Evolutionary conservation across 768 basidiomycete species (phyloP).

Genomic region (Sarcomyxa edulis): DNA sequence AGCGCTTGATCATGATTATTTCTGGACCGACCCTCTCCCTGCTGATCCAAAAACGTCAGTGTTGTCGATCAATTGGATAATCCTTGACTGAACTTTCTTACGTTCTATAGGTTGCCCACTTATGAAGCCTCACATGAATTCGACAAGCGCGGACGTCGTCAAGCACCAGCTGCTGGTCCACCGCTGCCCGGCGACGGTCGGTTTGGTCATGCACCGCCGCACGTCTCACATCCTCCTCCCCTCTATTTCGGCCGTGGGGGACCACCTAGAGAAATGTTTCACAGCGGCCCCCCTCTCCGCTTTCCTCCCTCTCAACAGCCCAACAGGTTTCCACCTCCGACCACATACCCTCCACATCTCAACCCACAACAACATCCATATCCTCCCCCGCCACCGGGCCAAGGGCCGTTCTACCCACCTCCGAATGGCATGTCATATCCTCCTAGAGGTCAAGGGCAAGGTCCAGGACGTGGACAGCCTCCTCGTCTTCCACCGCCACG

Average conservation of each 20-base stretch:
- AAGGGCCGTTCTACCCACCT: not conserved
- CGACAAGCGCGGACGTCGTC: conserved; percentile 64
- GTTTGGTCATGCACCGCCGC: conserved; percentile 8
- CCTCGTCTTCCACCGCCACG: conserved; percentile 10
- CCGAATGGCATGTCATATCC: conserved; percentile 3
- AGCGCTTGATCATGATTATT: conserved; percentile 90
- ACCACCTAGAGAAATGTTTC: conserved; percentile 15
- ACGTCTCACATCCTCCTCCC: conserved; percentile 17
- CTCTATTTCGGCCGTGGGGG: conserved; percentile 25
- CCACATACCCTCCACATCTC: not conserved
- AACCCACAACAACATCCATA: not conserved
- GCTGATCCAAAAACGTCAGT: conserved; percentile 78
- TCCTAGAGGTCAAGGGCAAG: conserved; percentile 4
- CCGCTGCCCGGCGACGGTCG: conserved; percentile 11
- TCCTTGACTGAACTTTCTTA: not conserved
- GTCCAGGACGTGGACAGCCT: conserved; percentile 1
- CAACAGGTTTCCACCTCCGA: conserved; percentile 15
- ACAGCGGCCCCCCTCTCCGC: conserved; percentile 23
- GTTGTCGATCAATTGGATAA: not conserved
- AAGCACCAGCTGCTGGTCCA: conserved; percentile 18
- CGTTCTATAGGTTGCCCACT: conserved; percentile 48
- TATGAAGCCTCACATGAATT: conserved; percentile 86
- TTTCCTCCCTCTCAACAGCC: conserved; percentile 26
- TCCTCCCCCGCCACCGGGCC: conserved; percentile 12
- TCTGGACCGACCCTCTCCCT: conserved; percentile 88